A percentile compares a stretch with the other conserved stretches of the same genome.
Evolutionary conservation across 805 yeast species (phyloP).

Genomic region (Ogataea angusta): DNA sequence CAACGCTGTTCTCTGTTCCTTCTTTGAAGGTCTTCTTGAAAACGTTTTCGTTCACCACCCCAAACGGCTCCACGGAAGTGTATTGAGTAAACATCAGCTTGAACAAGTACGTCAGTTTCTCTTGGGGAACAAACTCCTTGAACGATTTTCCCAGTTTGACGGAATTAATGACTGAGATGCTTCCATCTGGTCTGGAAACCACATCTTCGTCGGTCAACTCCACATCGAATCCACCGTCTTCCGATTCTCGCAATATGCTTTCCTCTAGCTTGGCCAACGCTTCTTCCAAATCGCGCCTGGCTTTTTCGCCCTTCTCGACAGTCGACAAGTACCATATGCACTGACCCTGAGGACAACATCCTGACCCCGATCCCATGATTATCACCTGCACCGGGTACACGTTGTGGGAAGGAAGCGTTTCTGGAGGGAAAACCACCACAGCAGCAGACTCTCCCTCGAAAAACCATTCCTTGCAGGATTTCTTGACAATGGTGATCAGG

Average conservation of each 20-base stretch:
- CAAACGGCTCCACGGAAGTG: constrained; percentile 54
- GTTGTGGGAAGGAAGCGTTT: constrained; percentile 64
- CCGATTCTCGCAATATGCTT: constrained; percentile 76
- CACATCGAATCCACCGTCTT: constrained; percentile 52
- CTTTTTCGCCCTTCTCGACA: constrained; percentile 64
- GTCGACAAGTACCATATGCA: constrained; percentile 89
- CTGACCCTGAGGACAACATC: constrained; percentile 83
- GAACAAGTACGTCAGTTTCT: constrained; percentile 57
- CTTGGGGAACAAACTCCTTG: constrained; percentile 79
- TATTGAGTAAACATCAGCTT: constrained; percentile 61
- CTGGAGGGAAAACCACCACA: constrained; percentile 89
- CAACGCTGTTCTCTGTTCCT: constrained; percentile 34
- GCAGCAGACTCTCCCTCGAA: constrained; percentile 80
- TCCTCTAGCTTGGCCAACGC: constrained; percentile 80
- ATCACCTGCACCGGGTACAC: constrained; percentile 77
- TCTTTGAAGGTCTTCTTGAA: constrained; percentile 33
- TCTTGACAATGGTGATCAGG: constrained; percentile 76
- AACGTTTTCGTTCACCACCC: constrained; percentile 43
- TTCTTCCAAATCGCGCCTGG: constrained; percentile 71
- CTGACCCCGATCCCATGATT: constrained; percentile 83
- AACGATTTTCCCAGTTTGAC: constrained; percentile 83
- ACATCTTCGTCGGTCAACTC: constrained; percentile 53
- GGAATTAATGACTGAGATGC: constrained; percentile 65
- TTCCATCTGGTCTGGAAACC: constrained; percentile 51
- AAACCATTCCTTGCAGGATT: constrained; percentile 91